Percentiles rank a stretch among this genome's conserved stretches.
phyloP scores from a whole-genome alignment of 2,329 filamentous ascomycete genomes.

The Aspergillus melleus region DNA sequence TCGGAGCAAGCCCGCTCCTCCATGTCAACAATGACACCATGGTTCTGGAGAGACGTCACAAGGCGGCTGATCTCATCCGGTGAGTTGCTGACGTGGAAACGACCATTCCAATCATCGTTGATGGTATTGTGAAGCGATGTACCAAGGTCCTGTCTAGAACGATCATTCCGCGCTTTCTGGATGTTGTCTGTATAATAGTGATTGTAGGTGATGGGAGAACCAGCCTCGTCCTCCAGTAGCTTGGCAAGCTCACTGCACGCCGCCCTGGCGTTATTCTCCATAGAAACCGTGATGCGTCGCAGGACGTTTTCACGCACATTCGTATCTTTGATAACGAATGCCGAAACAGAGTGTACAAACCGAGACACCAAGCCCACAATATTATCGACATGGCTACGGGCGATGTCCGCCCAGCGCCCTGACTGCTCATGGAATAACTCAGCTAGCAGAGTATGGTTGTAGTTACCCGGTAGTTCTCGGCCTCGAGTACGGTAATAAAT shows the following conservation, averaged over 20 bases:
- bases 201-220: constrained; percentile 34
- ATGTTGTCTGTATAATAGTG: constrained; percentile 36
- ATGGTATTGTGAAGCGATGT: constrained; percentile 9
- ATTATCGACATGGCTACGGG: constrained; percentile 15
- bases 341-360: constrained; percentile 12
- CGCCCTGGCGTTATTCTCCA: constrained; percentile 11
- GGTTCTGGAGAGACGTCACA: constrained; percentile 9
- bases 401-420: constrained; percentile 23
- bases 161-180: constrained; percentile 21
- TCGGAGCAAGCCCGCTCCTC: constrained; percentile 22
- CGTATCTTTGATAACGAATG: constrained; percentile 11
- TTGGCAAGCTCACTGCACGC: constrained; percentile 13
- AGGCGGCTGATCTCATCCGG: constrained; percentile 4
- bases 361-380: constrained; percentile 8
- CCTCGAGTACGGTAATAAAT: constrained; percentile 26
- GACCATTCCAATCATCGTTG: constrained; percentile 10
- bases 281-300: neutral
- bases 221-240: constrained; percentile 18
- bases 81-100: constrained; percentile 9
- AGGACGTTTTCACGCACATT: constrained; percentile 6
- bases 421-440: constrained; percentile 31
- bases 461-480: constrained; percentile 30
- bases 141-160: constrained; percentile 1
- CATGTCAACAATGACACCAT: constrained; percentile 21
- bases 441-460: constrained; percentile 26